These are phyloP conservation scores for Trametes villosa DNA, from an alignment of 768 basidiomycete species.

Conservation along the genomic window DNA sequence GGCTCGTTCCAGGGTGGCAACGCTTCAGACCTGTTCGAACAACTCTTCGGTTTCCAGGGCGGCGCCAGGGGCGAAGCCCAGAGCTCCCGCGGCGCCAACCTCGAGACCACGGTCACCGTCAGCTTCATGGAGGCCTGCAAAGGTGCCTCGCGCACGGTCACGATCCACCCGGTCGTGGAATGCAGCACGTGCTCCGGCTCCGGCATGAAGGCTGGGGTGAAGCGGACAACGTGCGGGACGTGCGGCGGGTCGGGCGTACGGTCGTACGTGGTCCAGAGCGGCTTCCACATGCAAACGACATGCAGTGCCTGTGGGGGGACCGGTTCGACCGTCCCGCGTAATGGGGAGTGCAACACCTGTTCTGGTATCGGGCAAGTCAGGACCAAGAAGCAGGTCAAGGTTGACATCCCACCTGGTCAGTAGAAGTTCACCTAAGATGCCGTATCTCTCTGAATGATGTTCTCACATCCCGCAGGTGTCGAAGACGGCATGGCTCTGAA, in stretches of 20 bases:
- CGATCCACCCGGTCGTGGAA: constrained; percentile 78
- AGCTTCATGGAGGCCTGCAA: constrained; percentile 95
- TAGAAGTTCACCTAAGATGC: constrained; percentile 18
- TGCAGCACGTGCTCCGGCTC: constrained; percentile 85
- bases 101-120: constrained; percentile 76
- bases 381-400: constrained; percentile 71
- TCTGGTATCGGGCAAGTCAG: constrained; percentile 89
- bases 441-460: constrained; percentile 4
- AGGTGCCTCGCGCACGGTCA: constrained; percentile 77
- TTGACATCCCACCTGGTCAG: constrained; percentile 87
- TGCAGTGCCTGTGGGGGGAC: constrained; percentile 82
- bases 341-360: constrained; percentile 78
- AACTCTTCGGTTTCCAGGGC: constrained; percentile 76
- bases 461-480: constrained; percentile 57
- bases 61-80: constrained; percentile 43
- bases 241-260: constrained; percentile 89
- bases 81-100: constrained; percentile 70
- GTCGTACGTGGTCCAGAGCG: constrained; percentile 88
- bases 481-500: constrained; percentile 95
- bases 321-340: constrained; percentile 79
- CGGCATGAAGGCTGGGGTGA: constrained; percentile 86
- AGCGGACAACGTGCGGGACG: constrained; percentile 74
- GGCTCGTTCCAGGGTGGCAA: constrained; percentile 30
- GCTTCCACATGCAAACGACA: constrained; percentile 96
- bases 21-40: constrained; percentile 75